A percentile compares a stretch with the other conserved stretches of the same genome.
Conservation (phyloP, 2,329 filamentous ascomycete genomes). For the Neonectria magnoliae region DNA sequence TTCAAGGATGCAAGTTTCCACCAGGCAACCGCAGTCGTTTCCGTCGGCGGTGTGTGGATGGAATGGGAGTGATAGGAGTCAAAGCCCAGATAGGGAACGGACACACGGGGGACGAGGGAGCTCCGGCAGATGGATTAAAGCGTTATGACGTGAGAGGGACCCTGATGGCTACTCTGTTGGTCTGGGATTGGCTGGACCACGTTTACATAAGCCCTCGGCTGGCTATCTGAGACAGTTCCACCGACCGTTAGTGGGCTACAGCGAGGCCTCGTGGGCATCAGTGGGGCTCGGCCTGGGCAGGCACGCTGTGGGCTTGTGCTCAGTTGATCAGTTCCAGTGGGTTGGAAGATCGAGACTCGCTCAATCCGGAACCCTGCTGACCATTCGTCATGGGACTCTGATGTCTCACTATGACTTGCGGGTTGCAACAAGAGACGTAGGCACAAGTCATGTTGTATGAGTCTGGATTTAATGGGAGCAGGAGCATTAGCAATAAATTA, state of each 20-base stretch:
- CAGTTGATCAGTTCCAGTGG: neutral
- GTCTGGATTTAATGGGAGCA: neutral
- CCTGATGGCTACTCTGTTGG: neutral
- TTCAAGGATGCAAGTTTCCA: neutral
- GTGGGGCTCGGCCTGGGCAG: neutral
- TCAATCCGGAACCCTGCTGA: neutral
- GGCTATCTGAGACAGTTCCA: neutral
- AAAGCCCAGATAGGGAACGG: slow-evolving; percentile 4
- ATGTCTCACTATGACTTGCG: neutral
- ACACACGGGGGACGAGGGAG: neutral
- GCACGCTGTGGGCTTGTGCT: neutral
- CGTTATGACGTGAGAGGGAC: slow-evolving; percentile 17
- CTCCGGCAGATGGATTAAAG: neutral
- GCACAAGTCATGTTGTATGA: neutral
- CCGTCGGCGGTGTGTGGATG: neutral
- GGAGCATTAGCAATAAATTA: neutral
- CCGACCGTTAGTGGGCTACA: slow-evolving; percentile 6
- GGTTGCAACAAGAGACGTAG: neutral
- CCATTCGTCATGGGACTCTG: neutral
- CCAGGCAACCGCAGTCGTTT: neutral
- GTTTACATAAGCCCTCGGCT: slow-evolving; percentile 11
- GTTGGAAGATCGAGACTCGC: neutral
- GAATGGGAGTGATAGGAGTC: neutral
- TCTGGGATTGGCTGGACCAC: neutral
- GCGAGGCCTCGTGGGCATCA: slow-evolving; percentile 6